Conservation (phyloP, 2,329 filamentous ascomycete species). For the Geosmithia morbida region DNA sequence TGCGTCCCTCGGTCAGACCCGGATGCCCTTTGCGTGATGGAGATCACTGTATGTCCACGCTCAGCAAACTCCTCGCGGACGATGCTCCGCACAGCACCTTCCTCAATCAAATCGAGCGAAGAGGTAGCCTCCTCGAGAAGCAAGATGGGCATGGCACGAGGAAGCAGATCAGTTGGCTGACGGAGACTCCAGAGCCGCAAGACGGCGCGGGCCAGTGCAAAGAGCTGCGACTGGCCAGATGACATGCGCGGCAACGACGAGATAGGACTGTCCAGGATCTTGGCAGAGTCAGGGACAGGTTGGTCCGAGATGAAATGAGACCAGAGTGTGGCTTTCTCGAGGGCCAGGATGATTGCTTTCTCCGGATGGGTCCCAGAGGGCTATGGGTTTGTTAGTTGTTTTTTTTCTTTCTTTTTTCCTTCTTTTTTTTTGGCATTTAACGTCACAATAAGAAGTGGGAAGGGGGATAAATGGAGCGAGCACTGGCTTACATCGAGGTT, state of each 20-base stretch:
- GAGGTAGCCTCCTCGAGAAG: slow-evolving; percentile 92
- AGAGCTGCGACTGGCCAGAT: not conserved
- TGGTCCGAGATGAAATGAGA: not conserved
- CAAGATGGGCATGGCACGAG: slow-evolving; percentile 33
- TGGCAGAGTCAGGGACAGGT: not conserved
- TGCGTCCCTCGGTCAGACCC: no score
- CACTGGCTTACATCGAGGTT: not conserved
- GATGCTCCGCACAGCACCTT: slow-evolving; percentile 51
- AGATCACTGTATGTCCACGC: slow-evolving; percentile 75
- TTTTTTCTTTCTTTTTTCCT: not conserved
- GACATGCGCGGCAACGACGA: not conserved
- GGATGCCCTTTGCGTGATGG: slow-evolving; percentile 55
- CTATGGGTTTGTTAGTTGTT: not conserved
- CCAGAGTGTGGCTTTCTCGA: not conserved
- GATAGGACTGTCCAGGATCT: not conserved
- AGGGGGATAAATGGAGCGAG: not conserved
- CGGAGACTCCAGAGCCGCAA: not conserved
- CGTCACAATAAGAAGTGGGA: not conserved
- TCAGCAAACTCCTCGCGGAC: slow-evolving; percentile 58
- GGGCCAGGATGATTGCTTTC: not conserved
- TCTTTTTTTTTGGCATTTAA: not conserved
- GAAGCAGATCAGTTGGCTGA: not conserved
- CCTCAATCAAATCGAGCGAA: slow-evolving; percentile 68
- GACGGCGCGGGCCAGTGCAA: not conserved
- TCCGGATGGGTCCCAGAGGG: not conserved